A percentile compares a stretch with the other conserved stretches of the same genome.
Conservation (phyloP, 106 monocot genomes). For the Hemerocallis citrina region DNA sequence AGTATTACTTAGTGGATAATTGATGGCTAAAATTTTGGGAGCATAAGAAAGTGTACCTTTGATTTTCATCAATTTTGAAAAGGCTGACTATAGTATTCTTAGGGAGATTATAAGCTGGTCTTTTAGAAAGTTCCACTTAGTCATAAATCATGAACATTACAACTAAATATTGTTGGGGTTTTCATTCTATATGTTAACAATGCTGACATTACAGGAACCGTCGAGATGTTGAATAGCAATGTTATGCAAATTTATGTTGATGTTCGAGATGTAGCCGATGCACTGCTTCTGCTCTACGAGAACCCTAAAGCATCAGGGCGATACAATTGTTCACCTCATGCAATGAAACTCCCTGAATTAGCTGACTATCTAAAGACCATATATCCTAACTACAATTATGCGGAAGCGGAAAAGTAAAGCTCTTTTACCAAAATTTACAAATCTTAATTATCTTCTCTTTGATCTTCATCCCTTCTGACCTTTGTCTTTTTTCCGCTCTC, state of each 20-base stretch:
- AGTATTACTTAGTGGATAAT: too few species aligned
- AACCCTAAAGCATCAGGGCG: slow-evolving; percentile 55
- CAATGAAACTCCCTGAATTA: slow-evolving; percentile 16
- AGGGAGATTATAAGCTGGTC: too few species aligned
- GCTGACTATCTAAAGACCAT: slow-evolving; percentile 35
- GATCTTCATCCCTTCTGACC: background rate
- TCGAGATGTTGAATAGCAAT: slow-evolving; percentile 20
- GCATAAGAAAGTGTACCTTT: too few species aligned
- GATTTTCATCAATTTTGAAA: too few species aligned
- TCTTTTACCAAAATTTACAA: background rate
- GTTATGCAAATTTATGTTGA: slow-evolving; percentile 27
- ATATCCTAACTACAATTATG: slow-evolving; percentile 52
- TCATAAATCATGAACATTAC: too few species aligned
- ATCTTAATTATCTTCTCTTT: background rate
- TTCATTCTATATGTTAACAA: background rate
- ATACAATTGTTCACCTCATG: slow-evolving; percentile 29
- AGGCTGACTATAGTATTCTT: too few species aligned
- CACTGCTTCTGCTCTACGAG: slow-evolving; percentile 51
- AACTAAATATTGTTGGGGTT: background rate
- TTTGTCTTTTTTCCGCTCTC: too few species aligned
- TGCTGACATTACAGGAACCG: slow-evolving; percentile 9
- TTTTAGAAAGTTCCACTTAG: too few species aligned
- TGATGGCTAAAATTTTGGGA: too few species aligned
- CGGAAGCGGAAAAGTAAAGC: slow-evolving; percentile 48
- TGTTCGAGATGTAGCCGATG: slow-evolving; percentile 74